Evolutionary conservation across 1,284 basidiomycete genomes (phyloP).

Genomic region (Irpex sp.): DNA sequence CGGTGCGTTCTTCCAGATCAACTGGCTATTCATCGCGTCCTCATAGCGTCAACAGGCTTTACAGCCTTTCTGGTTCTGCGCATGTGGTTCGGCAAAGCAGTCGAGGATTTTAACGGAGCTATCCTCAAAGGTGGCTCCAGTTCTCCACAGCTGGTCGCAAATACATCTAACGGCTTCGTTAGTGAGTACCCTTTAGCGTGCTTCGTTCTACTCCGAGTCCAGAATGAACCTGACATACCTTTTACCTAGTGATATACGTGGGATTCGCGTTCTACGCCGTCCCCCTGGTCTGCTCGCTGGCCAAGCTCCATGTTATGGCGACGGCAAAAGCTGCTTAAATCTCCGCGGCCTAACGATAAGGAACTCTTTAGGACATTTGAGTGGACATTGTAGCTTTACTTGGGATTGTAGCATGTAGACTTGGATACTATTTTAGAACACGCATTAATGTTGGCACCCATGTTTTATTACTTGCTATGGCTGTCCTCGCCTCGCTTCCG

Average conservation of each 20-base stretch:
- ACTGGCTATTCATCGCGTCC: not conserved
- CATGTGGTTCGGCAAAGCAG: conserved; percentile 79
- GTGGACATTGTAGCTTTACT: not conserved
- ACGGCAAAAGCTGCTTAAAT: conserved; percentile 23
- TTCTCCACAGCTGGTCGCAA: conserved; percentile 59
- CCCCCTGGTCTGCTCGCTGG: conserved; percentile 63
- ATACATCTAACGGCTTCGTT: conserved; percentile 69
- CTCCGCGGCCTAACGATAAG: not conserved
- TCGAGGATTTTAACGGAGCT: conserved; percentile 69
- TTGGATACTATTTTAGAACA: not conserved
- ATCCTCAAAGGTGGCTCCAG: conserved; percentile 47
- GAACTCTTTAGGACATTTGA: not conserved
- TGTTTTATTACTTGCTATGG: not conserved
- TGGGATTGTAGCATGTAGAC: conserved; percentile 1
- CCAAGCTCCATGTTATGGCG: conserved; percentile 59
- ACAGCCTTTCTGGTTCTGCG: conserved; percentile 67
- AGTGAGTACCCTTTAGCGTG: conserved; percentile 43
- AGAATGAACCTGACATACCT: conserved; percentile 2
- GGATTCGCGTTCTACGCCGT: conserved; percentile 72
- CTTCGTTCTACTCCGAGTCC: not conserved
- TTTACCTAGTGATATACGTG: conserved; percentile 64
- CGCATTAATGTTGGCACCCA: not conserved
- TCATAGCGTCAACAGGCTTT: conserved; percentile 41
- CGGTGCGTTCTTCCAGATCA: conserved; percentile 35
- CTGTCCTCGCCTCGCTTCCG: not conserved